phyloP scores from a whole-genome alignment of 1,284 basidiomycete species.

The Butyriboletus appendiculatus region DNA sequence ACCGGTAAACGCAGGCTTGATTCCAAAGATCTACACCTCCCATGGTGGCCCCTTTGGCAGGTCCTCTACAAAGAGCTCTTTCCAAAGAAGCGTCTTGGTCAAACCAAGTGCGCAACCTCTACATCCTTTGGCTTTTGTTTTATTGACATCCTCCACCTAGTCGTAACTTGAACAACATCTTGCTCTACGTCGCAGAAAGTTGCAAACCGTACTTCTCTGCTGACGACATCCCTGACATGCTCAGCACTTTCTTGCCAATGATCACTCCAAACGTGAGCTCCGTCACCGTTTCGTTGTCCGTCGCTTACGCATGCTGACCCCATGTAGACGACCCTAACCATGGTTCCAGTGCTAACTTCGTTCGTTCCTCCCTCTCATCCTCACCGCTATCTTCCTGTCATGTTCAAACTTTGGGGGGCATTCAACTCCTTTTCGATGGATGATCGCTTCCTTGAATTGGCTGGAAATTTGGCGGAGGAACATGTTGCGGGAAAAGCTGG shows the following conservation, averaged over 20 bases:
- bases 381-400: conserved; percentile 67
- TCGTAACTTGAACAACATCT: conserved; percentile 35
- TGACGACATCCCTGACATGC: conserved; percentile 87
- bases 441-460: conserved; percentile 83
- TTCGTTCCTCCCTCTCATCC: conserved; percentile 75
- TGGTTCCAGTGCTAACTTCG: conserved; percentile 71
- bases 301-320: not conserved
- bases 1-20: conserved; percentile 48
- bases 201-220: conserved; percentile 91
- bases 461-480: conserved; percentile 75
- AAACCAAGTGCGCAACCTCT: conserved; percentile 47
- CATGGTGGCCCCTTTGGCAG: conserved; percentile 64
- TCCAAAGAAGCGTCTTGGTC: conserved; percentile 49
- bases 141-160: conserved; percentile 13
- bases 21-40: conserved; percentile 55
- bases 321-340: conserved; percentile 58
- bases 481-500: conserved; percentile 68
- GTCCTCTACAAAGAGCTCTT: conserved; percentile 62
- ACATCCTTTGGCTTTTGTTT: conserved; percentile 28
- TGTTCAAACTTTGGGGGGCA: conserved; percentile 86
- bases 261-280: conserved; percentile 27
- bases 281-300: not conserved
- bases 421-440: conserved; percentile 83
- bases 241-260: conserved; percentile 70
- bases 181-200: conserved; percentile 74